Evolutionary conservation across 352 stramenopile species (phyloP).

Genomic region (Globisporangium okanoganense): DNA sequence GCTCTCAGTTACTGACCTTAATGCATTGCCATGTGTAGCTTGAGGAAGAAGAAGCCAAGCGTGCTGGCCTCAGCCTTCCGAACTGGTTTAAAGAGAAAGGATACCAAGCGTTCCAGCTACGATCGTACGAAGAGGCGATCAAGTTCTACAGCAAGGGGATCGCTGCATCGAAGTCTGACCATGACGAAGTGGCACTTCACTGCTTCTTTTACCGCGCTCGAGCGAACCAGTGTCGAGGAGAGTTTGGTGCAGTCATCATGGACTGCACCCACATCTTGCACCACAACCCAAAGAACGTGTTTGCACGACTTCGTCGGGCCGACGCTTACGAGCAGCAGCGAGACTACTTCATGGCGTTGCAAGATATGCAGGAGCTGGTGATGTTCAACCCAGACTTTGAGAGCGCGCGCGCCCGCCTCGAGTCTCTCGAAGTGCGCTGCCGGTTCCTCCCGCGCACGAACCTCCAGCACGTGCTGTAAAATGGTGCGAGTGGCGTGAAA

Average conservation of each 20-base stretch:
- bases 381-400: constrained; percentile 51
- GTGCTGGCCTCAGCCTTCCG: constrained; percentile 27
- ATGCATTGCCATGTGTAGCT: constrained; percentile 19
- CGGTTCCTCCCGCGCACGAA: constrained; percentile 28
- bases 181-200: constrained; percentile 50
- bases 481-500: neutral
- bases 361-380: constrained; percentile 55
- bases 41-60: constrained; percentile 36
- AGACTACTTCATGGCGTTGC: constrained; percentile 50
- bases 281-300: constrained; percentile 44
- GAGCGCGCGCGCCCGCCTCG: constrained; percentile 38
- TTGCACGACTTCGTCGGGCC: constrained; percentile 44
- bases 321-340: constrained; percentile 58
- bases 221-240: constrained; percentile 45
- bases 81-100: constrained; percentile 73
- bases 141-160: constrained; percentile 92
- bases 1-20: neutral
- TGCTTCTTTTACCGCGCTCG: constrained; percentile 56
- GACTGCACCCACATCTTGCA: constrained; percentile 53
- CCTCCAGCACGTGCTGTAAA: constrained; percentile 15
- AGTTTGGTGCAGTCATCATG: constrained; percentile 45
- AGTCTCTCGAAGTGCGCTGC: constrained; percentile 39
- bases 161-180: constrained; percentile 34
- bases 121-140: constrained; percentile 87
- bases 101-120: constrained; percentile 89